Base-by-base conservation (phyloP, 176 grass and related monocot species). In the Avena eriantha region DNA sequence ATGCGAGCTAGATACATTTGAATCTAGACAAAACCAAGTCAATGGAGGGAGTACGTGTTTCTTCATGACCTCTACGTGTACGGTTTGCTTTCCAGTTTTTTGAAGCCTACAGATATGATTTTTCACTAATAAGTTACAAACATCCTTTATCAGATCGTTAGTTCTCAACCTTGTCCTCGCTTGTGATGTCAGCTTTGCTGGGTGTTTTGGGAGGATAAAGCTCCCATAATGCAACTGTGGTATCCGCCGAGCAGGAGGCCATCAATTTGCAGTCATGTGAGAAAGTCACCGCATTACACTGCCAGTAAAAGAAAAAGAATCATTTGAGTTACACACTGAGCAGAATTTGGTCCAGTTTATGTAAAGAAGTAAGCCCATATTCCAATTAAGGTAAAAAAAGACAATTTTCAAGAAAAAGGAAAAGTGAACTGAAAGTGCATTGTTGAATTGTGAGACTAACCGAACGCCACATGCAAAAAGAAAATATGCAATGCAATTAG, bases 191-290 rank as follows among this genome's bases (percentile, higher is more conserved):
- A 63, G 24, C 18, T 79, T 57, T 45, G 80, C 19, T 83, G 36
- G 21, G 4, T 21, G 75, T 24, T 77, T 89, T 88, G 45, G 93
- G 93, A 64, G 93, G 93, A 82, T 94, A 98, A 7, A 98, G 78
- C 84, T 95, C 87, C 96, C 96, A 95, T 24, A 98, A 70, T 78
- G 93, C 91, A 70, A 94, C 88, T 0, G 86, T 98, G 14, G 91
- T 92, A 67, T 98, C 96, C 41, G 88, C 86, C 0, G 93, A 94
- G 86, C 96, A 95, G 13, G 96, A 98, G 83, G 96, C 96, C 93
- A 98, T 84, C 81, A 90, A 34, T 86, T 94, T 95, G 81, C 88
- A 84, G 86, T 95, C 96, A 46, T 67, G 39, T 82, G 96, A 92
- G 79, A 98, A 98, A 5, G 90, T 76, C 81, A 94, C 91, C 3